Base-by-base conservation (phyloP, 116 monocot species). In the Zostera marina region DNA sequence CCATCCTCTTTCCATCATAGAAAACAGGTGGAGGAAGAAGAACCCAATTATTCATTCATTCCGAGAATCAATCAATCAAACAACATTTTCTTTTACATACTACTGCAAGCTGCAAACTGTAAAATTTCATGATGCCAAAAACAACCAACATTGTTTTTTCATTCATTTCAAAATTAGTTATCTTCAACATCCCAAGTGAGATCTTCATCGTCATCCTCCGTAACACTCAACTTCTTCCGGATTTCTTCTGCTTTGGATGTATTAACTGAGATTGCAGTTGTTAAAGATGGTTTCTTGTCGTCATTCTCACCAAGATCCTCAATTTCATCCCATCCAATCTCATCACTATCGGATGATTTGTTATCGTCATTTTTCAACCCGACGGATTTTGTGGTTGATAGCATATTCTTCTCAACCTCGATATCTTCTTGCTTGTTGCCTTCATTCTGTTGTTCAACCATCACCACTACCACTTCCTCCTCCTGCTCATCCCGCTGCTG, bases 131-230 rank as follows among this genome's bases (percentile, higher is more conserved):
- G n/a, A 32, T 32, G 32, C 32, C 32, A 32, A 32, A 32, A 2
- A 32, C 5, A 32, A 32, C 32, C 32, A 32, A 32, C 32, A 32
- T 32, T 32, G n/a, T n/a, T n/a, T n/a, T n/a, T n/a, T n/a, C n/a
- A n/a, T n/a, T n/a, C n/a, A n/a, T n/a, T n/a, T n/a, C n/a, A 32
- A 2, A 32, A 3, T 32, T 5, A 65, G 53, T 82, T 79, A 62
- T 92, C 92, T 52, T 83, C 92, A 16, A 92, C 81, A 66, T 92
- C 92, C 92, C 92, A 92, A 64, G 64, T 81, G 23, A 92, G 68
- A 74, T 92, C 87, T 60, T 92, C 92, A 9, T 81, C 92, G 22
- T 83, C 92, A 51, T 76, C 83, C 0, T 63, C 74, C 2, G 47
- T 32, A 32, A 32, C 62, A 72, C 47, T 76, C n/a, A 80, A 42